These are phyloP conservation scores for Vaccinium vitisidaea DNA, from an alignment of 148 eudicot genomes.

Conservation along the genomic window DNA sequence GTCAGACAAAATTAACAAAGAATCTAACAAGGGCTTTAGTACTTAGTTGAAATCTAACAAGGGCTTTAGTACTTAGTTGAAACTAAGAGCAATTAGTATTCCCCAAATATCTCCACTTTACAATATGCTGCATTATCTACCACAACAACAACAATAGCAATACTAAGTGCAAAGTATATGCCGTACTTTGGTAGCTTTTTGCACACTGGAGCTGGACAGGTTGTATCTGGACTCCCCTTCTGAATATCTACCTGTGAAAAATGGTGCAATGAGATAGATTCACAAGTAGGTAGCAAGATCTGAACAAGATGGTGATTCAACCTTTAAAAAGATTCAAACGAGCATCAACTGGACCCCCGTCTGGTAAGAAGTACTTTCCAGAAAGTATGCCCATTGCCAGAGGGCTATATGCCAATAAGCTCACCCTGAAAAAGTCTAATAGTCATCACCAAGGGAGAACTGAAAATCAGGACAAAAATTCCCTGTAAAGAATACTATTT, in stretches of 20 bases:
- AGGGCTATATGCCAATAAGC: constrained; percentile 88
- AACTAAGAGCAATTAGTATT: background rate
- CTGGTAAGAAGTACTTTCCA: constrained; percentile 66
- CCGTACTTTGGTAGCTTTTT: constrained; percentile 55
- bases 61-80: background rate
- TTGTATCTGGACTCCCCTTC: constrained; percentile 93
- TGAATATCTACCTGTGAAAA: constrained; percentile 59
- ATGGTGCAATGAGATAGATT: background rate
- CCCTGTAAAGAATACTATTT: too few relatives aligned
- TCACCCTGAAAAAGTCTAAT: constrained; percentile 39
- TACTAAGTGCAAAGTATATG: background rate
- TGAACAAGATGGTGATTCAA: constrained; percentile 14
- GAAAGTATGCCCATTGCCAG: constrained; percentile 93
- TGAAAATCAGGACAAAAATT: background rate
- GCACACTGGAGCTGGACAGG: constrained; percentile 42
- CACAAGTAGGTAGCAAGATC: background rate
- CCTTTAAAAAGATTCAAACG: constrained; percentile 82
- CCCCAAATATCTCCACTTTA: background rate
- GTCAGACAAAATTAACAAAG: background rate
- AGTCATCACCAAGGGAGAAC: background rate
- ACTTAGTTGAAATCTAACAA: background rate
- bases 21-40: background rate
- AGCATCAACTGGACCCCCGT: constrained; percentile 68
- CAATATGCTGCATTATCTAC: background rate
- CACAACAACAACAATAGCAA: background rate